Evolutionary conservation across 768 basidiomycete genomes (phyloP).

Genomic region (Pulveroboletus sp.): DNA sequence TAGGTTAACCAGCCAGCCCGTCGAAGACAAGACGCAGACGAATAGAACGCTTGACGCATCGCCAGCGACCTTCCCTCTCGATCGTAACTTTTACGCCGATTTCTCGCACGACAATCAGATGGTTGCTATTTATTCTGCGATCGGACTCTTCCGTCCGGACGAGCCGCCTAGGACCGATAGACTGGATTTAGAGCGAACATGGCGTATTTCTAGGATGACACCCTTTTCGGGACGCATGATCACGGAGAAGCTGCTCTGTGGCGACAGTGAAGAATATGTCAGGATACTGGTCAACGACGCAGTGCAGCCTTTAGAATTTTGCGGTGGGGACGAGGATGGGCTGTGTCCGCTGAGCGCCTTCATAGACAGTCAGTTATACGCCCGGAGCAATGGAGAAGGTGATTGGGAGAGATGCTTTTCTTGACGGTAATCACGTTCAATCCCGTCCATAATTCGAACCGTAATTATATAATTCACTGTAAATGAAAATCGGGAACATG

Average conservation of each 20-base stretch:
- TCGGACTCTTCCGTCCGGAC: constrained; percentile 48
- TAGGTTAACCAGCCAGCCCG: constrained; percentile 61
- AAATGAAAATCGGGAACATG: too few species aligned
- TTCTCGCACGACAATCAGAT: constrained; percentile 88
- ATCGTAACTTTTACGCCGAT: constrained; percentile 66
- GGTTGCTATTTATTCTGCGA: constrained; percentile 65
- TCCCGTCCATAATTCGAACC: too few species aligned
- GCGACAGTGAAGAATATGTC: constrained; percentile 35
- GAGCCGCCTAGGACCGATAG: constrained; percentile 10
- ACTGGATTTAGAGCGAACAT: constrained; percentile 33
- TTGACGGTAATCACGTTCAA: constrained; percentile 7
- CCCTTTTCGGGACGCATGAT: constrained; percentile 76
- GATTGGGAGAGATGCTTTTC: constrained; percentile 64
- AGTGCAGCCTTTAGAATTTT: constrained; percentile 58
- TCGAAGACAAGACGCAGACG: constrained; percentile 68
- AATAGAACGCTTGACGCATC: constrained; percentile 69
- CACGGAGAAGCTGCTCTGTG: constrained; percentile 61
- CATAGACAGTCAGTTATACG: constrained; percentile 66
- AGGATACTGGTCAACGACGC: constrained; percentile 78
- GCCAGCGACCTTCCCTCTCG: constrained; percentile 67
- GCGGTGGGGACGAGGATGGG: constrained; percentile 47
- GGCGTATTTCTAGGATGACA: constrained; percentile 57
- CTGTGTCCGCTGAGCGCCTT: constrained; percentile 64
- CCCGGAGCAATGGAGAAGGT: constrained; percentile 61
- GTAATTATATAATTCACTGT: too few species aligned